Base-by-base conservation (phyloP, 2,329 filamentous ascomycete species). In the Colletotrichum sp. region DNA sequence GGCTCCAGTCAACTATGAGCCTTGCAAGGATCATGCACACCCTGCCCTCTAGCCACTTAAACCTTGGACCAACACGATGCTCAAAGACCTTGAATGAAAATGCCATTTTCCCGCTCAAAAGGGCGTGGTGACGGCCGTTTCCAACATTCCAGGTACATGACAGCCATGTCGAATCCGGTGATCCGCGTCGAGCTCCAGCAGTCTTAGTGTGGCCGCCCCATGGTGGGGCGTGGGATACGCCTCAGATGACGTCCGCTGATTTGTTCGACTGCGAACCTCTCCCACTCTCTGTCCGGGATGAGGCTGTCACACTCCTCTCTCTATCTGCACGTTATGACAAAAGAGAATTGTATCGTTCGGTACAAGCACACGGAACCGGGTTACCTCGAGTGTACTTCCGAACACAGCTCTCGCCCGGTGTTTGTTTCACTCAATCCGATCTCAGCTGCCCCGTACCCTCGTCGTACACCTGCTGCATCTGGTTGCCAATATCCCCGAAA, bases 281-380 rank as follows among this genome's bases (percentile, higher is more conserved):
- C 76, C 74, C 76, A 78, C 75, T 77, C 76, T 70, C 25, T 55
- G 57, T 72, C 73, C 69, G 65, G 76, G 76, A 77, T 78, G 75
- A 68, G 71, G 74, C 73, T 71, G 76, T 77, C 74, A 74, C 74
- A 73, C 69, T 69, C 69, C 68, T 74, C 75, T 57, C 27, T 66
- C 39, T 65, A 71, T 67, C 74, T 78, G 76, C 76, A 78, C 69
- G 74, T 78, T 78, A 71, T 78, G 76, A 78, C 76, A 74, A 78
- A 77, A 77, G 64, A 39, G 61, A 77, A 68, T 72, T 29, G 71
- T 65, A 66, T 63, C 25, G 71, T 70, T 16, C 7, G 66, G 71
- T 67, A 72, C 70, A 75, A 62, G 62, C 32, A 49, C 66, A 55
- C 66, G 52, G 61, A 57, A 34, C 52, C 49, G 19, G 66, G 66